Percentiles rank a stretch among this genome's conserved stretches.
Conservation (phyloP, 768 basidiomycete species). For the Leccinum longicurvipes region DNA sequence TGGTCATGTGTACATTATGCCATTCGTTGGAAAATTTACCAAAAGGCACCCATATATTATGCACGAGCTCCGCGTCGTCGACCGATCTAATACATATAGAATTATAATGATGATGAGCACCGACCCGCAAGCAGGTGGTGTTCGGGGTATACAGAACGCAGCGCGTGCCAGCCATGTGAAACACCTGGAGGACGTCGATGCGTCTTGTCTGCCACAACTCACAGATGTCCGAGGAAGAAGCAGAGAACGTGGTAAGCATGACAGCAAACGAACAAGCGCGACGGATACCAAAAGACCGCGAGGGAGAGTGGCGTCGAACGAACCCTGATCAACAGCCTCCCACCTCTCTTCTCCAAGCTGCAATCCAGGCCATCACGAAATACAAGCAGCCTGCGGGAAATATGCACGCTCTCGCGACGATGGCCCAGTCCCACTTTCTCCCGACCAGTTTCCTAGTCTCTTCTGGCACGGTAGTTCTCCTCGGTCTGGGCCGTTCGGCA, state of each 20-base stretch:
- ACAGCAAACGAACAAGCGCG: background rate
- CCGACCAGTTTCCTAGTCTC: conserved; percentile 36
- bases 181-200: background rate
- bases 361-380: conserved; percentile 75
- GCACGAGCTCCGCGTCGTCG: background rate
- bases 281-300: conserved; percentile 1
- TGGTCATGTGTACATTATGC: no score
- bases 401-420: conserved; percentile 65
- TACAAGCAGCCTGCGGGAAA: conserved; percentile 74
- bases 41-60: background rate
- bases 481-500: conserved; percentile 23
- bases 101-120: background rate
- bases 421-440: conserved; percentile 78
- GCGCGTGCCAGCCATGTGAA: background rate
- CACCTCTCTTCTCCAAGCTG: conserved; percentile 40
- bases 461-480: conserved; percentile 11
- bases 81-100: background rate
- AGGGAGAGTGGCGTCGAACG: background rate
- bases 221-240: background rate
- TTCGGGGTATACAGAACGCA: background rate
- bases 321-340: conserved; percentile 19
- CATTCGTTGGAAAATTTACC: background rate
- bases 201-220: background rate
- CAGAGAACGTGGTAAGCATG: background rate
- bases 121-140: background rate